A percentile compares a stretch with the other conserved stretches of the same genome.
phyloP scores from a whole-genome alignment of 176 grass and related monocot genomes.

The Ensete ventricosum region DNA sequence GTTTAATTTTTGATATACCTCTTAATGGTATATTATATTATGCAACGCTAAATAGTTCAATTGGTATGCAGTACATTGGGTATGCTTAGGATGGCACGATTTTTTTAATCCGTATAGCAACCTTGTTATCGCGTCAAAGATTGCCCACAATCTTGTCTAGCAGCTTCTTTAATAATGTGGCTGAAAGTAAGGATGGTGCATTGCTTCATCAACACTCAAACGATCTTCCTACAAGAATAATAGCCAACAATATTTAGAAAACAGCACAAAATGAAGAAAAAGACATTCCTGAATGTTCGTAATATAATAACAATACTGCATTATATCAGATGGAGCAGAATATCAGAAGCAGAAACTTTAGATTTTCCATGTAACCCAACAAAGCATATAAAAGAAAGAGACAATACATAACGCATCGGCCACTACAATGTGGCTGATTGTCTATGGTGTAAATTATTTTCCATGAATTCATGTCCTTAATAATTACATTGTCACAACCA shows the following conservation, averaged over 20 bases:
- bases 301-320: background rate
- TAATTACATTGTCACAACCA: too few species aligned
- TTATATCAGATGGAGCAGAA: background rate
- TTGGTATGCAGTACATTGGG: background rate
- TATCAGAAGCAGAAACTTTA: background rate
- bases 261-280: background rate
- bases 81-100: background rate
- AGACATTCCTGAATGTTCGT: background rate
- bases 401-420: background rate
- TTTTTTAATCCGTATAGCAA: background rate
- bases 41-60: background rate
- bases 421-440: background rate
- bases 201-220: constrained; percentile 71
- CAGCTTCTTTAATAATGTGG: background rate
- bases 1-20: background rate
- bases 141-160: background rate
- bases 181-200: constrained; percentile 86
- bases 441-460: too few species aligned
- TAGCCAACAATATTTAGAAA: background rate
- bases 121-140: background rate
- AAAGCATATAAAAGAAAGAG: background rate
- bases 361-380: background rate
- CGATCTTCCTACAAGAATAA: constrained; percentile 57
- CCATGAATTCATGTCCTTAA: too few species aligned
- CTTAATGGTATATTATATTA: background rate